Base-by-base conservation (phyloP, 805 yeast genomes). In the Nakazawaea wickerhamii region DNA sequence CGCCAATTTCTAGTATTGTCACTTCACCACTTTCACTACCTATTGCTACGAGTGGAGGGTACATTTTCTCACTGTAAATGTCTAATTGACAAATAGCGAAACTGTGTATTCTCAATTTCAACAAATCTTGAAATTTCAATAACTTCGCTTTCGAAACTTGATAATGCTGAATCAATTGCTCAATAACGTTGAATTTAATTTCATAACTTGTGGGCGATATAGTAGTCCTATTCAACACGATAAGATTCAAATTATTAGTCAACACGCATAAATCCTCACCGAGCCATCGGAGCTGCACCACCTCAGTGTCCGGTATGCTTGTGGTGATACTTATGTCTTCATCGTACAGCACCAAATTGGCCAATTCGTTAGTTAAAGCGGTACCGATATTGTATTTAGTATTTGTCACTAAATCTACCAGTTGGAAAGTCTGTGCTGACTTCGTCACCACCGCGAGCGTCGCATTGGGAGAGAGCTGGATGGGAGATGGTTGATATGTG, bases 21-120 rank as follows among this genome's bases (percentile, higher is more conserved):
- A 47, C 15, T 18, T 19, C 11, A 2, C 45, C 41, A 36, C 32
- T 20, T 18, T 42, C 50, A 10, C 36, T 19, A 4, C 42, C 47
- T 17, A 46, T 25, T 4, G 40, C 38, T n/a, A 33, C 14, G 11
- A 18, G 34, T 5, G 10, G 7, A 10, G 43, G 34, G 5, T 19
- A n/a, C 7, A n/a, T 15, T 7, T 13, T 23, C 3, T 13, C n/a
- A 14, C 30, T 5, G 18, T n/a, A 30, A 3, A 22, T 14, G 10
- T 26, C 27, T 5, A 6, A 18, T 19, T 30, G 14, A 10, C 36
- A n/a, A 54, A 58, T 52, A 11, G 41, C 53, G 28, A 56, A 45
- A 11, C 57, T 50, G 26, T 54, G 57, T n/a, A 55, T 41, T 34
- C 60, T 46, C 13, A 58, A 39, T 31, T 33, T 30, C 30, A 38